Evolutionary conservation across 495 filamentous ascomycete species (phyloP).

Genomic region (Trypethelium eluteriae): DNA sequence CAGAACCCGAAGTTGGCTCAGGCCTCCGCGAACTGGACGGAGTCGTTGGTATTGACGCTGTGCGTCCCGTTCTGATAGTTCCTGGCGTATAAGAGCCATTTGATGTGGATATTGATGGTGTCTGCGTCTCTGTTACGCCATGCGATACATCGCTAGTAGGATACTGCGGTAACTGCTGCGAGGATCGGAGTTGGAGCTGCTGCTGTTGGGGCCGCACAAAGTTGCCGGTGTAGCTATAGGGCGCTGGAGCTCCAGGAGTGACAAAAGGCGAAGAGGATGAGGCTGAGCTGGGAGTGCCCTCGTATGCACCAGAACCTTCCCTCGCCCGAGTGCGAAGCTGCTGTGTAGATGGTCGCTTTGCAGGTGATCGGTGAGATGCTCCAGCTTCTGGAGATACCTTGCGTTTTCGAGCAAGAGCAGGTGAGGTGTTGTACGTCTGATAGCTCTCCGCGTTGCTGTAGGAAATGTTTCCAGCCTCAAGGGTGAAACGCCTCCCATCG

Average conservation of each 20-base stretch:
- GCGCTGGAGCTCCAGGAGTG: slow-evolving; percentile 20
- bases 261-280: slow-evolving; percentile 25
- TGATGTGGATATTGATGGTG: slow-evolving; percentile 16
- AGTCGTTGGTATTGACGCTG: slow-evolving; percentile 33
- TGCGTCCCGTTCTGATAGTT: slow-evolving; percentile 38
- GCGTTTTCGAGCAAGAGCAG: slow-evolving; percentile 44
- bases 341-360: slow-evolving; percentile 43
- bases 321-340: slow-evolving; percentile 39
- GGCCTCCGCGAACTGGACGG: slow-evolving; percentile 35
- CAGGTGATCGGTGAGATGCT: slow-evolving; percentile 33
- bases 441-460: slow-evolving; percentile 49
- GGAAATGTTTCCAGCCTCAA: slow-evolving; percentile 69
- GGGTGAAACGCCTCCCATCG: slow-evolving; percentile 51
- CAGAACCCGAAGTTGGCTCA: slow-evolving; percentile 40
- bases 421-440: slow-evolving; percentile 27
- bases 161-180: slow-evolving; percentile 15
- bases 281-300: slow-evolving; percentile 31
- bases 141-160: slow-evolving; percentile 18
- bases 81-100: slow-evolving; percentile 20
- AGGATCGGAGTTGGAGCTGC: slow-evolving; percentile 14
- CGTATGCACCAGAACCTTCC: slow-evolving; percentile 34
- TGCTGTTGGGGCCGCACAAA: slow-evolving; percentile 25
- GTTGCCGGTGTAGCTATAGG: slow-evolving; percentile 26
- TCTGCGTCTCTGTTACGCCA: slow-evolving; percentile 16
- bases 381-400: slow-evolving; percentile 46